Base-by-base conservation (phyloP, 495 filamentous ascomycete species). In the Tuber melanosporum region DNA sequence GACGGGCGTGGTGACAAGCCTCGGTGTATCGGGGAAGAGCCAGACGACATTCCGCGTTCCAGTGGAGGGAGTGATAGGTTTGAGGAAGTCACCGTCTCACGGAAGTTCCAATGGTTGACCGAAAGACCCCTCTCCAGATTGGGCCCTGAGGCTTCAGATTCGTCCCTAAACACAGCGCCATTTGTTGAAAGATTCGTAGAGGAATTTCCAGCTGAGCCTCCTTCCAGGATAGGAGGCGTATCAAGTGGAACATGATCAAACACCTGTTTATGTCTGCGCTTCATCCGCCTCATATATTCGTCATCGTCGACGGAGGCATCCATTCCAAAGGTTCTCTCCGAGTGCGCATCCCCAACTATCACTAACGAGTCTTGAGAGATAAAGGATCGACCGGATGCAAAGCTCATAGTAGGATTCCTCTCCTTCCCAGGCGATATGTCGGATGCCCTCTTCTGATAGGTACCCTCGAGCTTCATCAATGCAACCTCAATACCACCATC, bases 401-500 rank as follows among this genome's bases (percentile, higher is more conserved):
- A 70, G 22, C 83, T 71, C 17, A 73, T 77, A 6, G 42, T 66
- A 6, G 80, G 74, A 66, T 76, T 80, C 41, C 73, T 81, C 17
- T 82, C 76, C 14, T 85, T 80, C 32, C 85, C 84, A 77, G 86
- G 85, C 1, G 86, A 85, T 74, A 85, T 80, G 77, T 83, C 85
- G n/a, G 81, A 81, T 75, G 83, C 85, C 81, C 87, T 91, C 47
- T 80, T 84, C 78, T 91, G 87, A 84, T 90, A 96, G 80, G 91
- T 94, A 9, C 95, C 95, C 86, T 99, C 96, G 6, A 99, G 88
- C 80, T 98, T 98, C 77, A 95, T 85, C 77, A 99, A 82, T 9
- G 95, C 94, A 20, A 94, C 93, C 82, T 98, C 95, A 71, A 98
- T 89, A 32, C 95, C 94, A n/a, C 94, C 95, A 84, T 95, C 93